phyloP scores from a whole-genome alignment of 1,139 yeast species.

The Yamadazyma mexicana region DNA sequence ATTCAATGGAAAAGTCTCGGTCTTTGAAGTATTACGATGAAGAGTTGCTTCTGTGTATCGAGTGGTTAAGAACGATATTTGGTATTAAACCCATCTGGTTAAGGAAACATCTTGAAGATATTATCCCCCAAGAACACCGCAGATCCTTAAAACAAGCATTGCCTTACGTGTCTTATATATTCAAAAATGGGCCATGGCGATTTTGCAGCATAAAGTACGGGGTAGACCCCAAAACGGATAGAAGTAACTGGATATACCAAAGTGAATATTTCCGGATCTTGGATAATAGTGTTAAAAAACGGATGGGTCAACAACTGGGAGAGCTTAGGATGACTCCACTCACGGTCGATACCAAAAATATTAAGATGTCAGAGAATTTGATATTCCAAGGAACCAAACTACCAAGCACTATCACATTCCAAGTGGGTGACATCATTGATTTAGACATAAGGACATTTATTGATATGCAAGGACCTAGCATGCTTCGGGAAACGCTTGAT shows the following conservation, averaged over 20 bases:
- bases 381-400: slow-evolving; percentile 71
- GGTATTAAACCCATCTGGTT: slow-evolving; percentile 83
- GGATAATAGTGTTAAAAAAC: slow-evolving; percentile 25
- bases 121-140: slow-evolving; percentile 53
- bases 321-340: slow-evolving; percentile 17
- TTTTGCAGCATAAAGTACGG: slow-evolving; percentile 83
- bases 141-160: slow-evolving; percentile 68
- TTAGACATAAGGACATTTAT: slow-evolving; percentile 56
- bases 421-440: slow-evolving; percentile 79
- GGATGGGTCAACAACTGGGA: slow-evolving; percentile 4
- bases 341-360: slow-evolving; percentile 16
- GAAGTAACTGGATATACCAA: slow-evolving; percentile 62
- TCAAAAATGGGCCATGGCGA: slow-evolving; percentile 93
- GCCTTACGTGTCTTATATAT: slow-evolving; percentile 79
- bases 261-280: slow-evolving; percentile 77
- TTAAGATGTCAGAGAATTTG: slow-evolving; percentile 48
- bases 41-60: slow-evolving; percentile 49
- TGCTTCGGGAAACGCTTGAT: slow-evolving; percentile 43
- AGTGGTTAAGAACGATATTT: slow-evolving; percentile 55
- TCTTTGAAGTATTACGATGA: slow-evolving; percentile 28
- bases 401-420: slow-evolving; percentile 73
- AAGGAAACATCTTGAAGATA: slow-evolving; percentile 66
- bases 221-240: slow-evolving; percentile 58
- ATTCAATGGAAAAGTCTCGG: slow-evolving; percentile 22
- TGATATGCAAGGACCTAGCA: slow-evolving; percentile 35